These are phyloP conservation scores for Kazachstania kunashirensis DNA, from an alignment of 805 yeast genomes.

Conservation along the genomic window DNA sequence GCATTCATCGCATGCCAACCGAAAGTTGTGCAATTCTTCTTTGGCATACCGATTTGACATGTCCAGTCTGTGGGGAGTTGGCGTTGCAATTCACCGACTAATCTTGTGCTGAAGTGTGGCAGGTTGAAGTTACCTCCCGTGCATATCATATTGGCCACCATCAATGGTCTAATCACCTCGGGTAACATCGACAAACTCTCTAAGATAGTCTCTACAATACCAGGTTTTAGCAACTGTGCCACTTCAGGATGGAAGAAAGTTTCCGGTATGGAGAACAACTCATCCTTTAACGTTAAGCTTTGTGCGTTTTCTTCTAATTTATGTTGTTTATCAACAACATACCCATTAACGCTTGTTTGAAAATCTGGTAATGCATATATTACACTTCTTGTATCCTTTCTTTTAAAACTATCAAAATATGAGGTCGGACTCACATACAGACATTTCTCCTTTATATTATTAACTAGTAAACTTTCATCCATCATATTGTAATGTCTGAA, in stretches of 20 bases:
- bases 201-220: constrained; percentile 59
- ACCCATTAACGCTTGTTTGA: constrained; percentile 71
- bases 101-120: constrained; percentile 54
- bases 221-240: constrained; percentile 68
- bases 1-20: constrained; percentile 52
- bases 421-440: constrained; percentile 41
- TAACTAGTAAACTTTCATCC: constrained; percentile 79
- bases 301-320: constrained; percentile 47
- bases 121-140: constrained; percentile 77
- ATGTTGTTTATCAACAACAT: constrained; percentile 35
- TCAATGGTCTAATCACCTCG: constrained; percentile 58
- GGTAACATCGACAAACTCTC: constrained; percentile 66
- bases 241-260: constrained; percentile 77
- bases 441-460: constrained; percentile 69
- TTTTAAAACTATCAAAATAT: constrained; percentile 25
- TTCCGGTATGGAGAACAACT: constrained; percentile 83
- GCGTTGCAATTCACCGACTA: constrained; percentile 50
- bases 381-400: constrained; percentile 32
- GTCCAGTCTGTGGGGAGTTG: constrained; percentile 67
- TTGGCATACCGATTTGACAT: constrained; percentile 36
- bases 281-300: constrained; percentile 62
- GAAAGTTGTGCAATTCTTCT: constrained; percentile 33
- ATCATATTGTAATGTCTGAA: constrained; percentile 88
- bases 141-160: constrained; percentile 68
- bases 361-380: constrained; percentile 85